Base-by-base conservation (phyloP, 148 eudicot genomes). In the Diospyros kaki region DNA sequence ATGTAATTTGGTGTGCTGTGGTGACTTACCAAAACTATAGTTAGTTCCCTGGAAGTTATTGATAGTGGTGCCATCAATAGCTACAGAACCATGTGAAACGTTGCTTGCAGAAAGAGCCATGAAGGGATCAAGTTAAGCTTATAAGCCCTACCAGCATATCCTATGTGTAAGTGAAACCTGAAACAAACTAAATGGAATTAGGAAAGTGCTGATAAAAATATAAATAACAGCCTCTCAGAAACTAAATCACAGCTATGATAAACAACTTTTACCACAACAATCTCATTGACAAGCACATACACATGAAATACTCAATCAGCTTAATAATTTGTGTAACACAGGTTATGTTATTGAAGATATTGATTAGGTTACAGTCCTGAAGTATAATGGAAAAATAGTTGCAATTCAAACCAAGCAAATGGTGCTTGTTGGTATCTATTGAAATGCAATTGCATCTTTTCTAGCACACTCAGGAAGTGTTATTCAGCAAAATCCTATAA, bases 1-100 rank as follows among this genome's bases (percentile, higher is more conserved):
- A 66, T 58, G 77, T 51, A 80, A 73, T 76, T 78, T 81, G 69
- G 82, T 75, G 74, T 72, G 77, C 71, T 86, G 89, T 5, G 87
- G 86, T 40, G 87, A 85, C 58, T 82, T 82, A 55, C 77, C 81
- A 54, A 87, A 76, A 14, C 86, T 84, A 77, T 85, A 85, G 41
- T 79, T 71, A 65, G 86, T 77, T 64, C 85, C 84, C 70, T 80
- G 86, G 69, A 79, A 69, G 70, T 74, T 86, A 77, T 79, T 82
- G 79, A 74, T 84, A 73, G 82, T 43, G 54, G 72, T 62, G 6
- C 4, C 72, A 17, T 75, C 71, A 75, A 43, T 67, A 6, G 67
- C 65, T 59, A 40, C 42, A 15, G 39, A 61, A 58, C 66, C 73
- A 28, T 68, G 46, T 46, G 41, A 68, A 43, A 68, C 66, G 38